Evolutionary conservation across 192 early-diverging fungal genomes (phyloP), one percentile per base, ranked within the genome.

Genomic region (Linnemannia schmuckeri): DNA sequence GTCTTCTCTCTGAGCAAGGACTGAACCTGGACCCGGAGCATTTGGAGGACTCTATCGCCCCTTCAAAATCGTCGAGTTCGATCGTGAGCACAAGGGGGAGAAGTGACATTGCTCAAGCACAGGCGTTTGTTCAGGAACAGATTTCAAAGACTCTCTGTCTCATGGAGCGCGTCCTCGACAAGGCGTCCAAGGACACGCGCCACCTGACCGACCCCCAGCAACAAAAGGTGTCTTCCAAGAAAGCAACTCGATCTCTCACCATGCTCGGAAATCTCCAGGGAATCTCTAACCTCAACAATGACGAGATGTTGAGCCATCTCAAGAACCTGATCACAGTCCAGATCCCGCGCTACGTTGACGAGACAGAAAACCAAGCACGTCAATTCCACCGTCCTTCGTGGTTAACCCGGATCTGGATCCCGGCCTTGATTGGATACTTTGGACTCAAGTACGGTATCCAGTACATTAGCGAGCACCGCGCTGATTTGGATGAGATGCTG

Each of bases 351-450:
- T 92, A 91, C 76, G 71, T 89, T 15, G 41, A 80, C 1, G 76
- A 90, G 49, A 85, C 85, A 6, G 73, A 82, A 63, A 52, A 13
- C 4, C 78, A 93, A 0, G 72, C 82, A 9, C n/a, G 57, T 1
- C 82, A 80, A 9, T 93, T 95, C 75, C 92, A 93, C 24, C 90
- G 88, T 6, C 94, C 94, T 10, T 89, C 92, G 17, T 72, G 78
- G 41, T 15, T 94, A 15, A 90, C 90, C 7, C 92, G 96, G 22
- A 92, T 92, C 74, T 97, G 96, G 97, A 77, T 96, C 17, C 96
- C 96, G 30, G 83, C 87, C 0, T 52, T 91, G 10, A 66, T 87
- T 0, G 47, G 83, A 6, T 80, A 90, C 24, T 70, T 93, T 46
- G 79, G 90, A n/a, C 90, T 89, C 7, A 90, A 91, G 20, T 82